Evolutionary conservation across 1,284 basidiomycete species (phyloP), one percentile per base, ranked within the genome.

Genomic region (Clitocybe nebularis): DNA sequence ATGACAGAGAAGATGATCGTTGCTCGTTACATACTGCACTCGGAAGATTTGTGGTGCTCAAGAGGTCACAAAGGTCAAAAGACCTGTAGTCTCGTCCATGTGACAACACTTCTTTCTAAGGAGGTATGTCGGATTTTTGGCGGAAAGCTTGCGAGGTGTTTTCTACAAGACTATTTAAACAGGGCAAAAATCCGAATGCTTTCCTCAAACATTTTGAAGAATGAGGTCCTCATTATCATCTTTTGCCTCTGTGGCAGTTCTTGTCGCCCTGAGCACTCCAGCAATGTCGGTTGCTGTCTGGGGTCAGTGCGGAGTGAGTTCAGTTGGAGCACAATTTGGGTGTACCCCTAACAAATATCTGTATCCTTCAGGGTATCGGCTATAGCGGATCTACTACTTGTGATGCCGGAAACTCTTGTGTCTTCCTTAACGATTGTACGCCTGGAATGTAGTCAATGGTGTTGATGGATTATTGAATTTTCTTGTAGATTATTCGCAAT

Each of bases 301-400:
- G 39, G 67, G 66, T 8, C 68, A 72, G 46, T 72, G 68, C 51
- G 68, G 67, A 30, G 68, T 69, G 55, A 16, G 63, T 54, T 35
- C n/a, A 7, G 5, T 6, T 22, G 6, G 9, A 21, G 14, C n/a
- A n/a, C n/a, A n/a, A n/a, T n/a, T n/a, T n/a, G 9, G 19, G 14
- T 11, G 7, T 6, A 11, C 11, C 9, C 23, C 10, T 38, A 19
- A 45, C 10, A 22, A 21, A n/a, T 34, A n/a, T 21, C 7, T 5
- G 16, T 39, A 28, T 29, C 37, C 34, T 34, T 17, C 46, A 71
- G 68, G 69, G 69, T 35, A 54, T 53, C 36, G 53, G 49, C 11
- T 71, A 58, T 44, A 58, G 50, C 39, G 69, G 69, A 24, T 49
- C 56, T n/a, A 68, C 60, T 2, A 51, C 48, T 13, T 71, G 69